phyloP scores from a whole-genome alignment of 2,329 filamentous ascomycete species.

The Trichoderma endophyticum region DNA sequence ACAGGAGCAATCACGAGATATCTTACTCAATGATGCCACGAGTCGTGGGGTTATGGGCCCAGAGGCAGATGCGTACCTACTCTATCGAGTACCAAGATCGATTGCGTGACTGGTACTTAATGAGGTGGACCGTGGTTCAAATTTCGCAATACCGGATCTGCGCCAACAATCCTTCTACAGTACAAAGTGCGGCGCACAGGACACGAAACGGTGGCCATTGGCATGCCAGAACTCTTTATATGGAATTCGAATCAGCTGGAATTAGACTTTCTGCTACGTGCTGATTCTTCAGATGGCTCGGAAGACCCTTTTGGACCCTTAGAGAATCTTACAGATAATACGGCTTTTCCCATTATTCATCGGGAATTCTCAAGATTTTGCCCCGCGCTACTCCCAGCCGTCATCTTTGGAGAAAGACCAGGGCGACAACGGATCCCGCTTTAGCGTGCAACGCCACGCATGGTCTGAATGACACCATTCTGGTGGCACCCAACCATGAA shows the following conservation, averaged over 20 bases:
- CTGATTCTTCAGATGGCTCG: not conserved
- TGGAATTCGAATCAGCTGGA: not conserved
- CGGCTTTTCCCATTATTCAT: not conserved
- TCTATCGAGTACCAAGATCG: not conserved
- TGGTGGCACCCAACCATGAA: slow-evolving; percentile 10
- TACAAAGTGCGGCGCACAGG: not conserved
- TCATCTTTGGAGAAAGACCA: not conserved
- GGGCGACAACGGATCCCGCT: not conserved
- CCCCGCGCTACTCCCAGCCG: slow-evolving; percentile 3
- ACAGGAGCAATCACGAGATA: slow-evolving; percentile 6
- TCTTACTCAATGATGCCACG: slow-evolving; percentile 15
- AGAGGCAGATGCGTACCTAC: not conserved
- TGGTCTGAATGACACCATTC: slow-evolving; percentile 19
- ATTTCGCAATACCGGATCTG: slow-evolving; percentile 20
- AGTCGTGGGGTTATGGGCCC: slow-evolving; percentile 15
- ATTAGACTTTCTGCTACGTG: not conserved
- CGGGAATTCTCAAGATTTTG: not conserved
- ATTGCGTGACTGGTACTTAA: slow-evolving; percentile 17
- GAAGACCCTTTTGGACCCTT: not conserved
- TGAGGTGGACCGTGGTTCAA: slow-evolving; percentile 20
- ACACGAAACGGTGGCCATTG: not conserved
- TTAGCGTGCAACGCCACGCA: slow-evolving; percentile 19
- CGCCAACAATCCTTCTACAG: not conserved
- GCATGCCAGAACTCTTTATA: not conserved
- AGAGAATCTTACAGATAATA: not conserved